phyloP scores from a whole-genome alignment of 768 basidiomycete species.

The Boletus speciosus region DNA sequence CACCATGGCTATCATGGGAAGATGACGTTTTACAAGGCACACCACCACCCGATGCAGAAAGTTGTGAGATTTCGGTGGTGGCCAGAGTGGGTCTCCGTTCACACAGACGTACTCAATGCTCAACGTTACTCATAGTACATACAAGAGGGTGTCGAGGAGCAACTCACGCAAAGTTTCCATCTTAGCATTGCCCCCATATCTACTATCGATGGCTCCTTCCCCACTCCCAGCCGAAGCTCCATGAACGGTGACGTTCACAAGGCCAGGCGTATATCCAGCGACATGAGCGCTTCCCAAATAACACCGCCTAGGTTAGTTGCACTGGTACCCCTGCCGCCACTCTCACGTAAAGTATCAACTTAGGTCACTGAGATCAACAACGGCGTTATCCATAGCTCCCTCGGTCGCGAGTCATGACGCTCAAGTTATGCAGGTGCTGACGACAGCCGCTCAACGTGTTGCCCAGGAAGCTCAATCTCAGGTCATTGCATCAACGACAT shows the following conservation, averaged over 20 bases:
- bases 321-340: background rate
- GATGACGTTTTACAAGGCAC: conserved; percentile 78
- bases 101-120: background rate
- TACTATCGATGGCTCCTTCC: conserved; percentile 42
- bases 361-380: conserved; percentile 32
- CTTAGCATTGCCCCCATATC: conserved; percentile 70
- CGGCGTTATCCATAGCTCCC: conserved; percentile 29
- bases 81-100: conserved; percentile 56
- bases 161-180: conserved; percentile 62
- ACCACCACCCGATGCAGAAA: conserved; percentile 72
- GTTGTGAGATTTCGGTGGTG: conserved; percentile 68
- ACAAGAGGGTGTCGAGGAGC: conserved; percentile 72
- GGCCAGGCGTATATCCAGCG: conserved; percentile 40
- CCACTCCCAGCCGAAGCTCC: conserved; percentile 46
- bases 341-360: conserved; percentile 5
- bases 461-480: conserved; percentile 72
- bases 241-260: conserved; percentile 42
- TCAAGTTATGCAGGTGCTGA: conserved; percentile 74
- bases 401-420: conserved; percentile 50
- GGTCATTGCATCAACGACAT: conserved; percentile 49
- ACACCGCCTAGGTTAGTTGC: conserved; percentile 28
- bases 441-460: conserved; percentile 73
- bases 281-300: conserved; percentile 35
- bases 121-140: conserved; percentile 38
- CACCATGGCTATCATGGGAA: conserved; percentile 87